Evolutionary conservation across 495 filamentous ascomycete genomes (phyloP), one percentile per base, ranked within the genome.

Genomic region (Hypoxylon lenormandii): DNA sequence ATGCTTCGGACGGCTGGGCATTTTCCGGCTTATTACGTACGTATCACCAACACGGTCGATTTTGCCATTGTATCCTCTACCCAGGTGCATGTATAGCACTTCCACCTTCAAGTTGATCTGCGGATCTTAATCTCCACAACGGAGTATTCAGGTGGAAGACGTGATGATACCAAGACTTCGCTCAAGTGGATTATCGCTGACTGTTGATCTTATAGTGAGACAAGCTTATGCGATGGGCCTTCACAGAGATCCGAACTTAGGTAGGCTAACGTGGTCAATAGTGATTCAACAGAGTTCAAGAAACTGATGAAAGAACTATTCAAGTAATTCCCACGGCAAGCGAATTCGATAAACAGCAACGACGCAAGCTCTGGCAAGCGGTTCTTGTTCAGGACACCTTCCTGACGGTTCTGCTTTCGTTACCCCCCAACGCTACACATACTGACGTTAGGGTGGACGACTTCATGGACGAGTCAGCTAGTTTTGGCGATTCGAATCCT

Each of bases 221-320:
- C 90, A 92, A 79, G 86, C 89, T 4, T 91, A 91, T 65, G 90
- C 89, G 16, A 87, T 91, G 84, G 89, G 89, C n/a, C 72, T 92
- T 21, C 88, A 92, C 65, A 85, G 90, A 6, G 89, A 92, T 64
- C 90, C 90, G 3, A 89, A 91, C 55, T 86, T 90, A 62, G 82
- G 82, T 83, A 78, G 26, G 75, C 33, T 2, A 11, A 28, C 7
- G n/a, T 51, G 13, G 42, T 10, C 45, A 21, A 16, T 63, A 6
- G 19, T 21, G 10, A 16, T n/a, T 33, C 5, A n/a, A 22, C 15
- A 16, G 28, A 30, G 40, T 4, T 33, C 7, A 1, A 59, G 28
- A 61, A 15, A 53, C 68, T 66, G 33, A 71, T 50, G n/a, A 3
- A 38, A 21, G 10, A 26, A 1, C 16, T 21, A 0, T 45, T 23